Evolutionary conservation across 768 basidiomycete genomes (phyloP), one percentile per base, ranked within the genome.

Genomic region (Auricularia sp.): DNA sequence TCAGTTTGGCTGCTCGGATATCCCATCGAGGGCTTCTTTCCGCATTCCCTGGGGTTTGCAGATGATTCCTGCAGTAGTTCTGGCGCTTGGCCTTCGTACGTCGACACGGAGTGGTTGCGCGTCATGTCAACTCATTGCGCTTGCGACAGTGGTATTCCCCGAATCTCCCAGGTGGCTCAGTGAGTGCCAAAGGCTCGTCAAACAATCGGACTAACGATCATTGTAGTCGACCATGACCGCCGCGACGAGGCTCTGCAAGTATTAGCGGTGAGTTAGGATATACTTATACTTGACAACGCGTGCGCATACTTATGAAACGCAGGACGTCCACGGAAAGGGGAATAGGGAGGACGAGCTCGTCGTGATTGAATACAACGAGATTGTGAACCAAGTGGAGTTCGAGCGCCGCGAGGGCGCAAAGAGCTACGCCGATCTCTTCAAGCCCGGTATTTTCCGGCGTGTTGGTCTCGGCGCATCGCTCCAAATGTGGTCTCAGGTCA

Each of bases 21-120:
- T 90, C 72, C 74, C 85, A 21, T 86, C 88, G 37, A 78, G 73
- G 13, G 87, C 87, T 0, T 88, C 88, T 0, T 91, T 90, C 82
- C 85, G 89, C 33, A 86, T 91, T 68, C 89, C 89, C 10, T 89
- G 88, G 88, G 86, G 86, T 64, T 75, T 91, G 34, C 90, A 91
- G 72, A 81, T 88, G 78, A 89, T 92, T 63, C 89, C 89, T 29
- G 90, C 87, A 6, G 80, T 89, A 65, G 64, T 92, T 11, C 80
- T 91, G 34, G 83, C 82, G 61, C 29, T 82, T 7, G 87, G 89
- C 56, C 90, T 92, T 88, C 65, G 65, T 64, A 62, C 79, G 11
- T 65, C 80, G 67, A 87, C 89, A 79, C 88, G 86, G 0, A 86
- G 65, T 3, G n/a, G 10, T n/a, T 47, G 21, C 39, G 87, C 67